Evolutionary conservation across 441 rosid species (phyloP).

Genomic region (Erysimum pusillum): DNA sequence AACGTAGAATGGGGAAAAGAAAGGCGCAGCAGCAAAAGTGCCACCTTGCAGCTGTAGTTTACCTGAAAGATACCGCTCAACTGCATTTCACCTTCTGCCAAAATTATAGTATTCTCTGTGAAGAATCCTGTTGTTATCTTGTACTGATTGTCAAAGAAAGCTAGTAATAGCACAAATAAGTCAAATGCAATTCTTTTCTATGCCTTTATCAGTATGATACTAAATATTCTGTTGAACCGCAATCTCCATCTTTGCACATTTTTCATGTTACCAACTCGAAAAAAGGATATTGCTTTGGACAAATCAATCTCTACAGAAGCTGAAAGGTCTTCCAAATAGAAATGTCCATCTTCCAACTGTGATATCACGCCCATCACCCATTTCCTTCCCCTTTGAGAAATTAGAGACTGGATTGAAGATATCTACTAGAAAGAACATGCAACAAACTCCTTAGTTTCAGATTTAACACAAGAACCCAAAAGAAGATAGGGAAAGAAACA

Average conservation of each 20-base stretch:
- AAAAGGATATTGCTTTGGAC: constrained; percentile 95
- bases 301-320: constrained; percentile 91
- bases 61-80: constrained; percentile 86
- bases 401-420: constrained; percentile 83
- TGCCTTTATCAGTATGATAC: constrained; percentile 7
- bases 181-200: neutral
- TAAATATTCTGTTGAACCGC: neutral
- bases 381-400: constrained; percentile 77
- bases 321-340: constrained; percentile 90
- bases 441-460: constrained; percentile 25
- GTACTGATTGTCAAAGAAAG: constrained; percentile 72
- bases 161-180: neutral
- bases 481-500: neutral
- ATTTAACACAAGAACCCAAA: neutral
- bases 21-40: constrained; percentile 4
- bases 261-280: neutral
- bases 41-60: constrained; percentile 18
- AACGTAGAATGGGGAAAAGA: constrained; percentile 1
- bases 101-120: constrained; percentile 90
- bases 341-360: constrained; percentile 97
- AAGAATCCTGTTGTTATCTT: constrained; percentile 91
- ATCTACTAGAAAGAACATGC: constrained; percentile 56
- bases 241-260: neutral
- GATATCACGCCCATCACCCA: constrained; percentile 99
- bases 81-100: constrained; percentile 94